Conservation (phyloP, 495 filamentous ascomycete genomes). For the Neurospora sublineolata region DNA sequence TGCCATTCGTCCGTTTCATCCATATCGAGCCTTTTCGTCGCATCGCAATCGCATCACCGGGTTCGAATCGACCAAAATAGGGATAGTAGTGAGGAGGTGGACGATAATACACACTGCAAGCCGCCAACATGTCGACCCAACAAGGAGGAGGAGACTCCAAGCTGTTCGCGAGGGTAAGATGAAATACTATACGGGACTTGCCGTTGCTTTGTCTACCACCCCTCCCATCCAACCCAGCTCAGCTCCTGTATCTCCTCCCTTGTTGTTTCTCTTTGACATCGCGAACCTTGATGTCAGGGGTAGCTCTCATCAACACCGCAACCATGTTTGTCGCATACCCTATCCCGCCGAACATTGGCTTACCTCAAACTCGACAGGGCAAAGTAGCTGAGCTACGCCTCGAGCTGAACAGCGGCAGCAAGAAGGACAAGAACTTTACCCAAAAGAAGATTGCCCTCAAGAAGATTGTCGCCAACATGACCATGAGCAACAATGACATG, state of each 20-base stretch:
- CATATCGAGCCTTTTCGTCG: not conserved
- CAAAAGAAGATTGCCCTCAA: constrained; percentile 98
- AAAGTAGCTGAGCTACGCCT: constrained; percentile 96
- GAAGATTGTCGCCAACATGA: constrained; percentile 99
- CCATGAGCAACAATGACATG: constrained; percentile 99
- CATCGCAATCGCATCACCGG: not conserved
- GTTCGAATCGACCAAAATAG: not conserved
- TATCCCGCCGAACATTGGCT: constrained; percentile 28
- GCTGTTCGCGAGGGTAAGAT: constrained; percentile 95
- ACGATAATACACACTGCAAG: not conserved
- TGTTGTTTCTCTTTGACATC: not conserved
- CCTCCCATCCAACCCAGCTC: not conserved
- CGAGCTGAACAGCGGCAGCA: constrained; percentile 86
- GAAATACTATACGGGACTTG: constrained; percentile 5
- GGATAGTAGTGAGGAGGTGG: not conserved
- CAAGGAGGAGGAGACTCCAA: constrained; percentile 86
- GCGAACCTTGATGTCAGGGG: constrained; percentile 3
- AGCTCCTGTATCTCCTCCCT: not conserved
- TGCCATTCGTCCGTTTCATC: not conserved
- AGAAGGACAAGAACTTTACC: constrained; percentile 96
- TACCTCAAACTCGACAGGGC: constrained; percentile 53
- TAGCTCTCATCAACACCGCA: constrained; percentile 4
- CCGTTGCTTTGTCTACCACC: not conserved
- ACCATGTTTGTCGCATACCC: constrained; percentile 41
- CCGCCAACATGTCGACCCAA: constrained; percentile 54